These are phyloP conservation scores for Talaromyces ruber DNA, from an alignment of 495 filamentous ascomycete species.

Conservation along the genomic window DNA sequence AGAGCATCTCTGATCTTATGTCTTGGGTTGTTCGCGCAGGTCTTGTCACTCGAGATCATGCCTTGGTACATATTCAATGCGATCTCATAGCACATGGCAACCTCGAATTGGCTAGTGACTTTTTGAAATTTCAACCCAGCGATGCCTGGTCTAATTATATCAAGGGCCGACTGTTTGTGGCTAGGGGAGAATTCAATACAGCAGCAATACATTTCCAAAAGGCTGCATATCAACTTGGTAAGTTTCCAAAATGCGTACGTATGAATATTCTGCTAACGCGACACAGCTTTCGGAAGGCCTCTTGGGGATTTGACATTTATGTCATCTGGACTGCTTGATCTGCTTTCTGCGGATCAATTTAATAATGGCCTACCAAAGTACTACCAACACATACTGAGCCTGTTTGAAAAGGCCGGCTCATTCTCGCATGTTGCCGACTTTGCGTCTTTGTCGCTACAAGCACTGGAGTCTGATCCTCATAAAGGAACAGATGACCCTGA, in stretches of 20 bases:
- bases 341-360: conserved; percentile 63
- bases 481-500: conserved; percentile 20
- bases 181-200: conserved; percentile 58
- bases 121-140: conserved; percentile 56
- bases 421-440: conserved; percentile 80
- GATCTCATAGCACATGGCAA: conserved; percentile 60
- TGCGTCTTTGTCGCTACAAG: conserved; percentile 67
- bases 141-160: conserved; percentile 76
- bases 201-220: conserved; percentile 75
- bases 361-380: conserved; percentile 72
- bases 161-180: conserved; percentile 71
- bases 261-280: conserved; percentile 1
- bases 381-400: conserved; percentile 72
- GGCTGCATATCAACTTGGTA: conserved; percentile 75
- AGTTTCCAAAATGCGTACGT: conserved; percentile 20
- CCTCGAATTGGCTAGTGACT: conserved; percentile 66
- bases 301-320: conserved; percentile 38
- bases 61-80: conserved; percentile 55
- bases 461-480: conserved; percentile 38
- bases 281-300: conserved; percentile 32
- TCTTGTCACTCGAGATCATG: conserved; percentile 35
- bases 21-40: conserved; percentile 39
- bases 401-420: conserved; percentile 69
- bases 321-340: conserved; percentile 55
- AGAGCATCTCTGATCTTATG: conserved; percentile 40